Evolutionary conservation across 2,329 filamentous ascomycete genomes (phyloP).

Genomic region (Colletotrichum gloeosporioides): DNA sequence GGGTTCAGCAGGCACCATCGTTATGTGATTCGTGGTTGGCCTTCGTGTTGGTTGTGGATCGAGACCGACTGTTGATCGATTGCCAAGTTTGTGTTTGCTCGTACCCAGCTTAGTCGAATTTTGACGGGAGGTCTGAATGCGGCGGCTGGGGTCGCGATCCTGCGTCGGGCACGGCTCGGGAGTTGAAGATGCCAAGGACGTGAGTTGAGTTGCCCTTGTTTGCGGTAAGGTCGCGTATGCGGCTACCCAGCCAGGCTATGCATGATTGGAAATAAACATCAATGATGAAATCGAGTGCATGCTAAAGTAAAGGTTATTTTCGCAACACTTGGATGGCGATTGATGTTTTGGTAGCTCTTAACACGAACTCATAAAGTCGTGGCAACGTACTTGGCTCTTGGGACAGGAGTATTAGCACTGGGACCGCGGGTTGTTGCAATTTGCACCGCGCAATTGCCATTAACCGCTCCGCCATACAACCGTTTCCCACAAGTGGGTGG

Average conservation of each 20-base stretch:
- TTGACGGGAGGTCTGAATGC: neutral
- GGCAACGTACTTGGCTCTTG: neutral
- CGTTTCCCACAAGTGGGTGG: neutral
- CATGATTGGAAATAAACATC: neutral
- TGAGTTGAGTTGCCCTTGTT: neutral
- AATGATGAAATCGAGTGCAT: neutral
- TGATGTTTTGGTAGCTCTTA: neutral
- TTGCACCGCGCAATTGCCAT: neutral
- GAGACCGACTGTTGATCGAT: neutral
- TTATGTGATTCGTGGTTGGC: neutral
- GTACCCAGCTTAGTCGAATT: neutral
- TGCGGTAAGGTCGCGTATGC: neutral
- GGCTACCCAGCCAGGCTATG: neutral
- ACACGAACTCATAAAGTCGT: accelerated
- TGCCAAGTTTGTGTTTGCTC: neutral
- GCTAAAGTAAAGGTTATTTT: neutral
- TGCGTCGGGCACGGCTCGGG: neutral
- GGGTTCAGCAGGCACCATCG: neutral
- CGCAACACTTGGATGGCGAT: neutral
- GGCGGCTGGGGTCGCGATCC: neutral
- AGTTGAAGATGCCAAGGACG: neutral
- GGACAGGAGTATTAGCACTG: neutral
- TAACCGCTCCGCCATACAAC: neutral
- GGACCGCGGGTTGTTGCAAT: neutral
- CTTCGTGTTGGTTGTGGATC: neutral